These are phyloP conservation scores for Claviceps sp. DNA, from an alignment of 2,329 filamentous ascomycete genomes.

Conservation along the genomic window DNA sequence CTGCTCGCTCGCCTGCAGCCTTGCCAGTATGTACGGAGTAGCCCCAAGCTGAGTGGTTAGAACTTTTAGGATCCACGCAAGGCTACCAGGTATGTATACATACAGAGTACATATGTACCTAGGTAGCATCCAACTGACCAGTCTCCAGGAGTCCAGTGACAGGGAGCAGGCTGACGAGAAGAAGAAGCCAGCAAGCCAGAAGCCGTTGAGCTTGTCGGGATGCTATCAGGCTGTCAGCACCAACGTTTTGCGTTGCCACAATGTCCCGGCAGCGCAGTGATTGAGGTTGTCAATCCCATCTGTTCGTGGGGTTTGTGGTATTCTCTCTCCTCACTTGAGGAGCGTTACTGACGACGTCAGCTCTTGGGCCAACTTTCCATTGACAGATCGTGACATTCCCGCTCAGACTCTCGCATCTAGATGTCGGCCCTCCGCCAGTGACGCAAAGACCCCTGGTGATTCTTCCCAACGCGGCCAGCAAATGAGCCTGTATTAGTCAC, in stretches of 20 bases:
- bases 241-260: not conserved
- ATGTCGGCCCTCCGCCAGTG: not conserved
- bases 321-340: not conserved
- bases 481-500: not conserved
- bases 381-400: not conserved
- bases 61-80: not conserved
- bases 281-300: not conserved
- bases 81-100: not conserved
- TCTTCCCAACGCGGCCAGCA: not conserved
- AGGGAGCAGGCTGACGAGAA: not conserved
- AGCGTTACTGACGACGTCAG: conserved; percentile 1
- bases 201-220: not conserved
- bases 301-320: not conserved
- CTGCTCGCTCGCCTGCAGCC: not conserved
- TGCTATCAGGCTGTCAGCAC: conserved; percentile 2
- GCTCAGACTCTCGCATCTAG: not conserved
- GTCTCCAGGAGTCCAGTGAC: not conserved
- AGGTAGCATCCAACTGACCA: not conserved
- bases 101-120: not conserved
- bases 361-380: not conserved
- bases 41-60: not conserved
- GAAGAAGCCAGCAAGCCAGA: not conserved
- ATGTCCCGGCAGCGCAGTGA: not conserved
- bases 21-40: too few relatives aligned
- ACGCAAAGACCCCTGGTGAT: not conserved